Evolutionary conservation across 2,329 filamentous ascomycete genomes (phyloP).

Genomic region (Penicillium rolfsii): DNA sequence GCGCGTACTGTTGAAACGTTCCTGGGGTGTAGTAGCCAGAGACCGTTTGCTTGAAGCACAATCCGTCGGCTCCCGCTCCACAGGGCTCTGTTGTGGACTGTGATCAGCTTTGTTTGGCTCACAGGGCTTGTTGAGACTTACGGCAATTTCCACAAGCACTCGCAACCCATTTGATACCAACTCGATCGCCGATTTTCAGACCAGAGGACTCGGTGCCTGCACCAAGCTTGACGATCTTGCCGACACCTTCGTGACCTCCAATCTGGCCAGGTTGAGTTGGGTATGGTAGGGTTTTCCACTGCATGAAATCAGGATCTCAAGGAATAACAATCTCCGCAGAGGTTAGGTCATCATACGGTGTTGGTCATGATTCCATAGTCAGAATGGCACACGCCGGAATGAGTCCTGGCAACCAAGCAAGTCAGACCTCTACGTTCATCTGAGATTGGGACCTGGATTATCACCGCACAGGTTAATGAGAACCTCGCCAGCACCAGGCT

Average conservation of each 20-base stretch:
- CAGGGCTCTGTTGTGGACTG: slow-evolving; percentile 48
- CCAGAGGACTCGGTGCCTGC: slow-evolving; percentile 59
- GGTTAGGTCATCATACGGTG: slow-evolving; percentile 17
- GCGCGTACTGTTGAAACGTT: slow-evolving; percentile 72
- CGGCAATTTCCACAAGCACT: slow-evolving; percentile 59
- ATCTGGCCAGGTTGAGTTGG: slow-evolving; percentile 65
- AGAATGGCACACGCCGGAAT: slow-evolving; percentile 68
- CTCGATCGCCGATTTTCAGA: slow-evolving; percentile 68
- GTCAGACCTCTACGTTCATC: slow-evolving; percentile 6
- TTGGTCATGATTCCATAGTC: slow-evolving; percentile 63
- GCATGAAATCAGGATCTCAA: slow-evolving; percentile 18
- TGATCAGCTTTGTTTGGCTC: neutral
- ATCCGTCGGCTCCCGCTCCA: slow-evolving; percentile 57
- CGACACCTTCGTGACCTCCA: slow-evolving; percentile 71
- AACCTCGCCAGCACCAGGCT: slow-evolving; percentile 65
- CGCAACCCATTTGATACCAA: slow-evolving; percentile 71
- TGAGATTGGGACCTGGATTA: too few relatives aligned
- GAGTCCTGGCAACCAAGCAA: slow-evolving; percentile 51
- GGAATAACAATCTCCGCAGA: slow-evolving; percentile 18
- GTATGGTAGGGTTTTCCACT: slow-evolving; percentile 62
- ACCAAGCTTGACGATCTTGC: slow-evolving; percentile 67
- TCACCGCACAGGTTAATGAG: slow-evolving; percentile 60
- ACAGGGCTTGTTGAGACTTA: slow-evolving; percentile 27
- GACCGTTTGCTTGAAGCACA: slow-evolving; percentile 60
- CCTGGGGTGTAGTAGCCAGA: slow-evolving; percentile 70